Conservation (phyloP, 192 early-diverging fungal genomes). For the Phycomyces nitens region DNA sequence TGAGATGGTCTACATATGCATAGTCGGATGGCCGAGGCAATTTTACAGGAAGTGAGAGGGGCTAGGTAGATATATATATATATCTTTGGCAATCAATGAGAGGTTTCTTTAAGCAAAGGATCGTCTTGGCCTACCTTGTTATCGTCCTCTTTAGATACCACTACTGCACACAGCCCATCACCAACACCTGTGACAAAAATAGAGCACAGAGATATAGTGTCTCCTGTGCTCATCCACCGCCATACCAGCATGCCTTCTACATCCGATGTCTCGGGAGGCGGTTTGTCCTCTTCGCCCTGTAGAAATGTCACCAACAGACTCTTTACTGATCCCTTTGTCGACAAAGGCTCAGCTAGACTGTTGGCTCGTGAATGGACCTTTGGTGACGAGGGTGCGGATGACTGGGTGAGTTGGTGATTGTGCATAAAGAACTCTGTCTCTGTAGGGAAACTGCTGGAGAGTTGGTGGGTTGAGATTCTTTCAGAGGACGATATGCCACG, state of each 20-base stretch:
- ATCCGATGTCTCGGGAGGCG: slow-evolving; percentile 6
- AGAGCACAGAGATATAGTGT: slow-evolving; percentile 2
- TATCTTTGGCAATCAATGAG: too few relatives aligned
- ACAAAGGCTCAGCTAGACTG: not conserved
- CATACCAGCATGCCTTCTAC: slow-evolving; percentile 10
- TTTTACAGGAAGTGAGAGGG: not conserved
- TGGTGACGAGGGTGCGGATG: slow-evolving; percentile 14
- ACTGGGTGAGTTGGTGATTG: not conserved
- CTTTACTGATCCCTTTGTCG: slow-evolving; percentile 9
- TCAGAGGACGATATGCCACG: not conserved
- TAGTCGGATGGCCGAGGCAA: not conserved
- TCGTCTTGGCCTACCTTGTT: slow-evolving; percentile 7
- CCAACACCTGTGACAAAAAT: not conserved
- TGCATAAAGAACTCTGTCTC: not conserved
- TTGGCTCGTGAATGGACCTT: slow-evolving; percentile 5
- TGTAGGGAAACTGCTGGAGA: slow-evolving; percentile 14
- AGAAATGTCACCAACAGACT: slow-evolving; percentile 9
- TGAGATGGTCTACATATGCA: not conserved
- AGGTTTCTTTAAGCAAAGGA: too few relatives aligned
- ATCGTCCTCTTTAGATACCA: slow-evolving; percentile 16
- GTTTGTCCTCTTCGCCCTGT: slow-evolving; percentile 3
- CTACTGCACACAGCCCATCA: slow-evolving; percentile 10
- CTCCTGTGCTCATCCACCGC: slow-evolving; percentile 18
- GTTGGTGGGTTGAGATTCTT: not conserved
- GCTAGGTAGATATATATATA: too few relatives aligned